Conservation (phyloP, 139 green algal genomes). For the Coelastrella sp. region DNA sequence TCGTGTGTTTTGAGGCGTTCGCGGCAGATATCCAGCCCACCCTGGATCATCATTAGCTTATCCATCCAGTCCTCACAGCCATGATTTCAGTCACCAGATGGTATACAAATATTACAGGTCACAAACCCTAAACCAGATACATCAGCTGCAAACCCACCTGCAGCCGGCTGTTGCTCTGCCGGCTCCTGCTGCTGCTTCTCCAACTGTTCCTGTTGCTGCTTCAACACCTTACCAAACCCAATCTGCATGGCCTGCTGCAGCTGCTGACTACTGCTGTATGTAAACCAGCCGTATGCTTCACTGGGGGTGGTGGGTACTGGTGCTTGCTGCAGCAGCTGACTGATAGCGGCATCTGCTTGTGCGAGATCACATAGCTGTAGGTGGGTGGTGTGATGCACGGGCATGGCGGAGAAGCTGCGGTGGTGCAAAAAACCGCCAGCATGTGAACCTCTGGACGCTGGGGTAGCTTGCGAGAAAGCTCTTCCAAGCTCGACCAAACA, state of each 20-base stretch:
- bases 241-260: constrained; percentile 28
- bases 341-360: neutral
- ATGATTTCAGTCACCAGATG: too few relatives aligned
- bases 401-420: constrained; percentile 18
- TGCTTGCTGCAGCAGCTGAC: constrained; percentile 5
- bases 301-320: neutral
- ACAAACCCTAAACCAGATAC: too few relatives aligned
- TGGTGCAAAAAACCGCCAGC: neutral
- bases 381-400: constrained; percentile 15
- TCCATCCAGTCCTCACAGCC: too few relatives aligned
- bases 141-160: neutral
- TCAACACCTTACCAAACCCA: neutral
- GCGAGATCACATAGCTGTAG: constrained; percentile 28
- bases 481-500: neutral
- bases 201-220: constrained; percentile 6
- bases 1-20: too few relatives aligned
- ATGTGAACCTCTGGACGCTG: neutral
- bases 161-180: neutral
- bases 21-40: too few relatives aligned
- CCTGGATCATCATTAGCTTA: too few relatives aligned
- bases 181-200: neutral
- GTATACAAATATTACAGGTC: too few relatives aligned
- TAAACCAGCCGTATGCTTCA: constrained; percentile 23
- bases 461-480: neutral
- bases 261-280: constrained; percentile 27